phyloP scores from a whole-genome alignment of 2,329 filamentous ascomycete genomes.

The Hymenoscyphus infarciens region DNA sequence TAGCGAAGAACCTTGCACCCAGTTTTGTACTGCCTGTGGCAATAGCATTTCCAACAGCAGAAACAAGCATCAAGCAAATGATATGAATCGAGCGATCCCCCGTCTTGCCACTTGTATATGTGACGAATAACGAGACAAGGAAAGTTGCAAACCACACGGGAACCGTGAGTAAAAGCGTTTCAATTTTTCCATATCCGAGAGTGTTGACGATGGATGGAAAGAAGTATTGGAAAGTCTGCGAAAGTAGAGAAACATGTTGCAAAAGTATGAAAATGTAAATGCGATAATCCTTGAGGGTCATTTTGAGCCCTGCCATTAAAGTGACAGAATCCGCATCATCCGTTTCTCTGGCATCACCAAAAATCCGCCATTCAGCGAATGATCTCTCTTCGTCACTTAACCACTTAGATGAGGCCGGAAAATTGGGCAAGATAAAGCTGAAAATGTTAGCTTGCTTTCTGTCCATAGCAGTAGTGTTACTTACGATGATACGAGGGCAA shows the following conservation, averaged over 20 bases:
- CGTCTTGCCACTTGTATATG: slow-evolving; percentile 51
- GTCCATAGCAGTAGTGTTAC: background rate
- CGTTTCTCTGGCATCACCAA: slow-evolving; percentile 46
- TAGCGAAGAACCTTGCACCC: slow-evolving; percentile 56
- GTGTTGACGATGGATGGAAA: slow-evolving; percentile 62
- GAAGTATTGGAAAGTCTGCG: slow-evolving; percentile 61
- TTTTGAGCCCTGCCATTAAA: slow-evolving; percentile 44
- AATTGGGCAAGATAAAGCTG: slow-evolving; percentile 47
- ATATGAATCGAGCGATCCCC: slow-evolving; percentile 57
- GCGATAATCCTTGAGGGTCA: slow-evolving; percentile 47
- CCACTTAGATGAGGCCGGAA: slow-evolving; percentile 51
- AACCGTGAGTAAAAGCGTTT: slow-evolving; percentile 54
- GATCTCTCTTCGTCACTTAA: slow-evolving; percentile 48
- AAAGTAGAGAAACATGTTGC: slow-evolving; percentile 49
- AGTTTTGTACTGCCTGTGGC: slow-evolving; percentile 48
- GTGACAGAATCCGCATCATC: slow-evolving; percentile 40
- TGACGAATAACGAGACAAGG: slow-evolving; percentile 50
- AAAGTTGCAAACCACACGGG: slow-evolving; percentile 57
- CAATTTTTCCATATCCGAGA: slow-evolving; percentile 52
- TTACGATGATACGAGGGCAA: slow-evolving; percentile 27
- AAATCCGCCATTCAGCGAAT: slow-evolving; percentile 50
- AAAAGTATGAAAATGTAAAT: slow-evolving; percentile 50
- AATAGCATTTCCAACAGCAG: slow-evolving; percentile 53
- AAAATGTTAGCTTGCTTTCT: background rate
- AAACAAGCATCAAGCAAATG: slow-evolving; percentile 48